Percentiles rank a stretch among this genome's conserved stretches.
Evolutionary conservation across 495 filamentous ascomycete genomes (phyloP).

Genomic region (Talaromyces thailandensis): DNA sequence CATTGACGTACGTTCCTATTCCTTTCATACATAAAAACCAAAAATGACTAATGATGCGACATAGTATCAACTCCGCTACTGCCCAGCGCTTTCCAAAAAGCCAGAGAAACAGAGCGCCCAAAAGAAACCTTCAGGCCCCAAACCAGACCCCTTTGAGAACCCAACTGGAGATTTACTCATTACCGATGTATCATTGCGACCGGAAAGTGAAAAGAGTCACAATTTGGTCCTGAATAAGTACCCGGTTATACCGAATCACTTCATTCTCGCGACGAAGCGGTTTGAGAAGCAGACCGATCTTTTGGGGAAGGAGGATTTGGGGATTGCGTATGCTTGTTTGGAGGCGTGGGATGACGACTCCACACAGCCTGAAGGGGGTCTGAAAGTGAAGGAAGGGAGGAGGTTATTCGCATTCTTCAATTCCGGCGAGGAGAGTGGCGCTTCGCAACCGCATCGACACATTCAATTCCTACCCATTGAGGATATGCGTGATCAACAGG

Average conservation of each 20-base stretch:
- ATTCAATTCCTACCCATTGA: conserved; percentile 68
- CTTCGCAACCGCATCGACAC: conserved; percentile 72
- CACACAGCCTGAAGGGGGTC: conserved; percentile 7
- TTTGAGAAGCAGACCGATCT: conserved; percentile 62
- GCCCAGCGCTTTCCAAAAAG: conserved; percentile 66
- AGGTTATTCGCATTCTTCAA: conserved; percentile 77
- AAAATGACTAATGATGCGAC: conserved; percentile 3
- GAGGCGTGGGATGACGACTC: conserved; percentile 40
- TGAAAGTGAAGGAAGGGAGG: not conserved
- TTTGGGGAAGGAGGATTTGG: conserved; percentile 57
- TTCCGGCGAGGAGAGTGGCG: conserved; percentile 65
- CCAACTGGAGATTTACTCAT: conserved; percentile 56
- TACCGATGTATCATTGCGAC: conserved; percentile 38
- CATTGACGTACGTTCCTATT: conserved; percentile 37
- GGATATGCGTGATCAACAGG: conserved; percentile 46
- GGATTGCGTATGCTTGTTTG: conserved; percentile 55
- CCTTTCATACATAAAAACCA: not conserved
- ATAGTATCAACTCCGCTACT: conserved; percentile 74
- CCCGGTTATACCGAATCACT: conserved; percentile 70
- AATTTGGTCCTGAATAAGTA: conserved; percentile 74
- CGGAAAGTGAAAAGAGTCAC: conserved; percentile 31
- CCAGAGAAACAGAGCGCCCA: conserved; percentile 21
- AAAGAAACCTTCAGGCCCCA: conserved; percentile 26
- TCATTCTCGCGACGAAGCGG: conserved; percentile 62
- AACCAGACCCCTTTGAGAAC: conserved; percentile 64